Conservation (phyloP, 2,329 filamentous ascomycete genomes). For the Sarocladium kiliense region DNA sequence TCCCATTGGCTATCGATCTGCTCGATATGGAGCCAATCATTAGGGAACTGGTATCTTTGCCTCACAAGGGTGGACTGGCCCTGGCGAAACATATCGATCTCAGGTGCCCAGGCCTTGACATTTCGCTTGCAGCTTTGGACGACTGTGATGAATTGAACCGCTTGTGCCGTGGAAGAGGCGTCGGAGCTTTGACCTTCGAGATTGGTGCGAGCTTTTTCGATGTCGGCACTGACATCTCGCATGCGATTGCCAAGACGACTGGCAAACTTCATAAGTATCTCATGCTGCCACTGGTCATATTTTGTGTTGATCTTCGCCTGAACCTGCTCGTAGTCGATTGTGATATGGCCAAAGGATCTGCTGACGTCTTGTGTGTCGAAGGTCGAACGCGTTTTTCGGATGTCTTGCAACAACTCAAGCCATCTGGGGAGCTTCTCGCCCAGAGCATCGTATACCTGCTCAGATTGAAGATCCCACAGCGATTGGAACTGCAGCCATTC, state of each 20-base stretch:
- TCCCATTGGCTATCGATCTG: slow-evolving; percentile 97
- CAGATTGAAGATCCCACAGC: slow-evolving; percentile 93
- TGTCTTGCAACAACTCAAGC: slow-evolving; percentile 94
- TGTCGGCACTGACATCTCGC: slow-evolving; percentile 85
- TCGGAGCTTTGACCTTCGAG: slow-evolving; percentile 90
- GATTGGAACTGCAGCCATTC: slow-evolving; percentile 99
- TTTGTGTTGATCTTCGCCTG: slow-evolving; percentile 98
- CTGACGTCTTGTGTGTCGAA: slow-evolving; percentile 97
- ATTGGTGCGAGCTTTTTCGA: slow-evolving; percentile 84
- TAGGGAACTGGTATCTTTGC: slow-evolving; percentile 88
- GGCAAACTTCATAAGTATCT: slow-evolving; percentile 92
- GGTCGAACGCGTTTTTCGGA: slow-evolving; percentile 88
- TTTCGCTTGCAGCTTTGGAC: slow-evolving; percentile 95
- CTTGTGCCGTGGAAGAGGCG: slow-evolving; percentile 90
- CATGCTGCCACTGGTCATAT: slow-evolving; percentile 99
- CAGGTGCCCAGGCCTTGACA: slow-evolving; percentile 88
- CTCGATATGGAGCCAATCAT: slow-evolving; percentile 92
- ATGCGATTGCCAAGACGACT: slow-evolving; percentile 82
- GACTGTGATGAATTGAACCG: slow-evolving; percentile 96
- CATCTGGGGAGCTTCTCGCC: slow-evolving; percentile 89
- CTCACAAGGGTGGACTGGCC: slow-evolving; percentile 88
- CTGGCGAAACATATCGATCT: slow-evolving; percentile 93
- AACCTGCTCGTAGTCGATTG: slow-evolving; percentile 96
- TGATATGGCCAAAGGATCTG: slow-evolving; percentile 87
- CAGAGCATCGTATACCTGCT: slow-evolving; percentile 88